Evolutionary conservation across 2,329 filamentous ascomycete species (phyloP).

Genomic region (Periglandula ipomoeae): DNA sequence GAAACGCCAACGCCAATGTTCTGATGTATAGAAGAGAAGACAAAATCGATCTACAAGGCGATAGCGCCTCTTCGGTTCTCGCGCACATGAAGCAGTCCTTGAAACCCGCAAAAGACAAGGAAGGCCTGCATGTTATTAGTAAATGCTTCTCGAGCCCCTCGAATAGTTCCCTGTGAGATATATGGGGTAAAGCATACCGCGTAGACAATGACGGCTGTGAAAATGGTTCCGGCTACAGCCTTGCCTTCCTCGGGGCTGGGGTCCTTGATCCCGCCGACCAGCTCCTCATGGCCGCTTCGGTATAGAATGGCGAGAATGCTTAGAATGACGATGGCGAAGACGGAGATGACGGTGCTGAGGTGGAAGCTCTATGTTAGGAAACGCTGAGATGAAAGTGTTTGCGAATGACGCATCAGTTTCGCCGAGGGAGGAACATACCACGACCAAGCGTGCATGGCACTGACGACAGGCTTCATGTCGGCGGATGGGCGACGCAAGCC

Average conservation of each 20-base stretch:
- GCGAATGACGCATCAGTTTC: not conserved
- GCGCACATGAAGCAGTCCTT: constrained; percentile 77
- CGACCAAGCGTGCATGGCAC: constrained; percentile 87
- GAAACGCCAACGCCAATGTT: constrained; percentile 9
- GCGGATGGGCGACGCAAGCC: constrained; percentile 8
- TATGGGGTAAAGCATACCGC: constrained; percentile 50
- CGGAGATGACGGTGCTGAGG: constrained; percentile 60
- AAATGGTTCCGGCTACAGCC: constrained; percentile 76
- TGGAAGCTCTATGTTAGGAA: constrained; percentile 15
- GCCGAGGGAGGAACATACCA: constrained; percentile 51
- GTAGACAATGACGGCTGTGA: constrained; percentile 82
- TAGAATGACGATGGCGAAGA: constrained; percentile 58
- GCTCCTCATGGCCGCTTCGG: constrained; percentile 68
- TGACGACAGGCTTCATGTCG: constrained; percentile 90
- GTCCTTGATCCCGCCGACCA: constrained; percentile 66
- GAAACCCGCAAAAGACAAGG: constrained; percentile 82
- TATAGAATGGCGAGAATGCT: constrained; percentile 62
- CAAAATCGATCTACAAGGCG: constrained; percentile 42
- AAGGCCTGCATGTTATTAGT: constrained; percentile 52
- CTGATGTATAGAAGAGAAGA: not conserved
- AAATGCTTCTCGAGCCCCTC: not conserved
- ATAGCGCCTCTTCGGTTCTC: constrained; percentile 79
- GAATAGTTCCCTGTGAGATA: too few relatives aligned
- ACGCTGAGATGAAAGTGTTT: not conserved
- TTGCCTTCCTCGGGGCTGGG: constrained; percentile 64